Base-by-base conservation (phyloP, 2,329 filamentous ascomycete species). In the Penicillium rolfsii region DNA sequence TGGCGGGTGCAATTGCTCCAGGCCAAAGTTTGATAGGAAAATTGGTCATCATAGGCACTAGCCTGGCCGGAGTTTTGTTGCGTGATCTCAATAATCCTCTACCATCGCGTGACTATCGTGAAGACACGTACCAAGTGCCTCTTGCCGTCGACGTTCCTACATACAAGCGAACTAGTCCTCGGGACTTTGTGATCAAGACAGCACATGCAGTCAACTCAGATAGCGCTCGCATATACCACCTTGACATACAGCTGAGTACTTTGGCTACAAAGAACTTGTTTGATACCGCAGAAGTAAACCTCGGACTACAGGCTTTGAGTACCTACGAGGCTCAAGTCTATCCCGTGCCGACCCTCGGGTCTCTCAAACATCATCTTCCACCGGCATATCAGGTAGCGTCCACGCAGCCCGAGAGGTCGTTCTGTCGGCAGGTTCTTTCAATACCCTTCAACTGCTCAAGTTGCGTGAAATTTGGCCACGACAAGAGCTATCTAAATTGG, bases 401-500 rank as follows among this genome's bases (percentile, higher is more conserved):
- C 73, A 69, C 26, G 79, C 80, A 2, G 72, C 67, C 28, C 73
- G 71, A 26, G 80, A 82, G 64, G 76, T 81, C 16, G 80, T 82
- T 58, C 54, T 81, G 9, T 72, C 79, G 7, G 78, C 71, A 9
- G 87, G 87, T 11, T 80, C 85, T 0, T 89, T 85, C 73, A 86
- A 89, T 73, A 84, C 83, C 1, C 85, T 86, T 7, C 87, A 89
- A 71, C 75, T 89, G 5, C 81, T 89, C 14, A 85, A 87, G 76
- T 80, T 88, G 2, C 84, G 80, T 53, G 87, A 87, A 9, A 82
- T 89, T 46, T 86, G 87, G 0, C 85, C 85, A 0, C 69, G 74
- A 26, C 71, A 75, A 0, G 82, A 86, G 63, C 79, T 89, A 8
- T 64, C 78, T 19, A 76, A 78, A 53, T 80, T 83, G 66, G 75